Evolutionary conservation across 169 alveolate species (phyloP).

Genomic region (Amoebophrya sp.): DNA sequence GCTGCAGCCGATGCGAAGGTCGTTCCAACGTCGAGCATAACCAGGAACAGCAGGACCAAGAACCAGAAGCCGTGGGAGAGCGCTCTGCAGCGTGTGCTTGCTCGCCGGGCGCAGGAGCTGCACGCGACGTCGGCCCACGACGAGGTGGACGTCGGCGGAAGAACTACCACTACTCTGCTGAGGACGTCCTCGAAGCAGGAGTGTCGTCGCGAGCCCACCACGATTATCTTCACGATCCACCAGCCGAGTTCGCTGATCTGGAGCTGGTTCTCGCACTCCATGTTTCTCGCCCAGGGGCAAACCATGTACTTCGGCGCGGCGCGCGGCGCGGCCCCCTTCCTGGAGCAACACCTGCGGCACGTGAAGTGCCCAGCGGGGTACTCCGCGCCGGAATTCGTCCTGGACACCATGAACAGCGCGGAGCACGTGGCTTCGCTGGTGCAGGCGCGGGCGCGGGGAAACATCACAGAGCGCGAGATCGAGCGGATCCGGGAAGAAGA

Average conservation of each 20-base stretch:
- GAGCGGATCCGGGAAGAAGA: no score
- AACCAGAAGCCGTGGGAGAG: not conserved
- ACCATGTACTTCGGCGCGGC: not conserved
- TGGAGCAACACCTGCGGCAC: not conserved
- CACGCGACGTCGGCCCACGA: no score
- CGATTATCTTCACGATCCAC: not conserved
- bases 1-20: no score
- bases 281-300: not conserved
- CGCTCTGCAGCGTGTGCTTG: not conserved
- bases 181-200: not conserved
- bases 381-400: not conserved
- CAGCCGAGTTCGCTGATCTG: not conserved
- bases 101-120: no score
- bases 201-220: not conserved
- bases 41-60: not conserved
- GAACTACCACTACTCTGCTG: not conserved
- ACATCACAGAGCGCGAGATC: not conserved
- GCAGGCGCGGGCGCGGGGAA: not conserved
- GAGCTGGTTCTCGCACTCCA: not conserved
- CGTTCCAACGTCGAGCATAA: no score
- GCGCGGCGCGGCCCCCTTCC: not conserved
- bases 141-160: no score
- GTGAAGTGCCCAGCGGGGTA: not conserved
- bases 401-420: not conserved
- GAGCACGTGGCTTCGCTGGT: not conserved